Percentiles rank a stretch among this genome's conserved stretches.
Conservation (phyloP, 2,329 filamentous ascomycete species). For the Dryadomyces quercivorus region DNA sequence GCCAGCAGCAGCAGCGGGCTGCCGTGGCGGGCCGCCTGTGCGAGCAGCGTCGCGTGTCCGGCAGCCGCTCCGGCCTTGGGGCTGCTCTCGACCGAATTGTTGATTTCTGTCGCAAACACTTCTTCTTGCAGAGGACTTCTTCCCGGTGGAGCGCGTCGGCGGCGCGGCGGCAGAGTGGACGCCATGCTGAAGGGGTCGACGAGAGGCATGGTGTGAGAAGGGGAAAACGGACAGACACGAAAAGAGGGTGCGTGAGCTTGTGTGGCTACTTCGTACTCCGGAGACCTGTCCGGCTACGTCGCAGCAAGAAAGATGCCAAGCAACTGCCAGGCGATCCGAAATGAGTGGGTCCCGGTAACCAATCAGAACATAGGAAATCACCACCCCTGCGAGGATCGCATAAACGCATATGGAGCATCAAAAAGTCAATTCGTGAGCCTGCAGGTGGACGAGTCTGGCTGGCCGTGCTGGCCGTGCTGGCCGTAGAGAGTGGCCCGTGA, state of each 20-base stretch:
- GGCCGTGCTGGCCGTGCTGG: too few relatives aligned
- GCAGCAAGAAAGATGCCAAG: not conserved
- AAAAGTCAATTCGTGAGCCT: too few relatives aligned
- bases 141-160: slow-evolving; percentile 8
- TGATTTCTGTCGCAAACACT: not conserved
- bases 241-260: not conserved
- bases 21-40: slow-evolving; percentile 18
- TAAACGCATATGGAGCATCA: not conserved
- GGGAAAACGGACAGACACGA: not conserved
- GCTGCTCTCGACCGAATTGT: not conserved
- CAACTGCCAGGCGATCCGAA: not conserved
- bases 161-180: not conserved
- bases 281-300: not conserved
- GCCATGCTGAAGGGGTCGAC: slow-evolving; percentile 21
- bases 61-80: not conserved
- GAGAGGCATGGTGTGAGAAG: slow-evolving; percentile 15
- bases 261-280: too few relatives aligned
- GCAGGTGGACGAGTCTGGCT: too few relatives aligned
- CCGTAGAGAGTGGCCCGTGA: too few relatives aligned
- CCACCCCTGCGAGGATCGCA: too few relatives aligned
- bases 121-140: not conserved
- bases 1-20: slow-evolving; percentile 17
- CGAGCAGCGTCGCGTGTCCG: slow-evolving; percentile 8
- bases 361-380: not conserved
- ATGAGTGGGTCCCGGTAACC: not conserved